These are phyloP conservation scores for Fusarium zealandicum DNA, from an alignment of 2,329 filamentous ascomycete genomes.

Conservation along the genomic window DNA sequence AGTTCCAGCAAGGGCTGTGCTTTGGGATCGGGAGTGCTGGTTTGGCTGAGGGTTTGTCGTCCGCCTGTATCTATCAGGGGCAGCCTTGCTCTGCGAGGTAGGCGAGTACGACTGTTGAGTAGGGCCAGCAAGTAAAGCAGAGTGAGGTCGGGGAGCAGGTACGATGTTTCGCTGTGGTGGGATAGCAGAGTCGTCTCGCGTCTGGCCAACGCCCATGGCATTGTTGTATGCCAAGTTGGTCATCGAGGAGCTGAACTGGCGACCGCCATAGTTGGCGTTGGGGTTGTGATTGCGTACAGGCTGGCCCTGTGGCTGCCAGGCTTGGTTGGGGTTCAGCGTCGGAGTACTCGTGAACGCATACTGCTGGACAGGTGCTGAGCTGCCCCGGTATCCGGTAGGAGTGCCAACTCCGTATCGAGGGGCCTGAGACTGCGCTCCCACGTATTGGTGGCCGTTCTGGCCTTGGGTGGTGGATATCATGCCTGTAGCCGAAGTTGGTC, in stretches of 20 bases:
- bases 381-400: conserved; percentile 61
- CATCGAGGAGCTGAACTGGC: conserved; percentile 50
- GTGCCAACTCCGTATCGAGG: conserved; percentile 46
- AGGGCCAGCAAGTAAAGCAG: conserved; percentile 50
- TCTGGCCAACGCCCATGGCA: conserved; percentile 46
- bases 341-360: conserved; percentile 80
- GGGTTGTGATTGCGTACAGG: conserved; percentile 29
- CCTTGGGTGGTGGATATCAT: conserved; percentile 60
- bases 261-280: conserved; percentile 41
- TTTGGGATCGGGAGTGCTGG: conserved; percentile 50
- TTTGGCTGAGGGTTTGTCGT: conserved; percentile 50
- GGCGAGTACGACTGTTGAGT: conserved; percentile 58
- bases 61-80: conserved; percentile 78
- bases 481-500: conserved; percentile 62
- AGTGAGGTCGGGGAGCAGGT: conserved; percentile 52
- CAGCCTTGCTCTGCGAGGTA: conserved; percentile 55
- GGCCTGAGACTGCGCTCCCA: conserved; percentile 46
- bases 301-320: conserved; percentile 56
- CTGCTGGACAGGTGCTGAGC: conserved; percentile 70
- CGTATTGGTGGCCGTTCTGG: conserved; percentile 60
- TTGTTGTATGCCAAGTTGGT: conserved; percentile 51
- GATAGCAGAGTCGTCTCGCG: conserved; percentile 61
- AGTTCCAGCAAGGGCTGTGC: conserved; percentile 43
- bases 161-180: conserved; percentile 52
- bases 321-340: conserved; percentile 62